These are phyloP conservation scores for Eucalyptus lansdowneana DNA, from an alignment of 345 rosid species.

Conservation along the genomic window DNA sequence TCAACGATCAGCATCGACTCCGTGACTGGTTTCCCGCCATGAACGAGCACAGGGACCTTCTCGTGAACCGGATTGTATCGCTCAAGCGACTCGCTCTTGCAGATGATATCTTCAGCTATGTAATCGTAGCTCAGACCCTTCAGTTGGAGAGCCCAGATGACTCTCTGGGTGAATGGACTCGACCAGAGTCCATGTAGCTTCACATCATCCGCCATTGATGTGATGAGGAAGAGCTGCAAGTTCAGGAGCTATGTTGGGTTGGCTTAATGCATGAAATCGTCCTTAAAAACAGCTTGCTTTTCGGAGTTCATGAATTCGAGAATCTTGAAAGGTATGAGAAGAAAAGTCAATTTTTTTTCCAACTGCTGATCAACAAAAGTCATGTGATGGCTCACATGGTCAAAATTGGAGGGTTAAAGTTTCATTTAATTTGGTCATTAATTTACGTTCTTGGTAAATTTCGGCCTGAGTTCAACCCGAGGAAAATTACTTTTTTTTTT, in stretches of 20 bases:
- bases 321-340: neutral
- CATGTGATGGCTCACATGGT: neutral
- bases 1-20: conserved; percentile 20
- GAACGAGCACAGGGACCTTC: conserved; percentile 19
- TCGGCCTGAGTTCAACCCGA: neutral
- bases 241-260: neutral
- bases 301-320: neutral
- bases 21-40: conserved; percentile 2
- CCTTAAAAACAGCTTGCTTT: neutral
- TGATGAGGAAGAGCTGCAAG: neutral
- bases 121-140: conserved; percentile 13
- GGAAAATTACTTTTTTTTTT: neutral
- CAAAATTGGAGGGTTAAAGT: neutral
- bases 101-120: conserved; percentile 5
- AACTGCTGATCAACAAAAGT: neutral
- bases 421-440: neutral
- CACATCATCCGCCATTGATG: neutral
- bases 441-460: neutral
- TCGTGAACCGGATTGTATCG: conserved; percentile 4
- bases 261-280: neutral
- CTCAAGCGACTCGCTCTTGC: conserved; percentile 7
- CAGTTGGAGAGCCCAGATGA: conserved; percentile 14
- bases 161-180: conserved; percentile 14
- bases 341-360: neutral
- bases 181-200: conserved; percentile 8